These are phyloP conservation scores for Pelargonium australe DNA, from an alignment of 441 rosid genomes.

Conservation along the genomic window DNA sequence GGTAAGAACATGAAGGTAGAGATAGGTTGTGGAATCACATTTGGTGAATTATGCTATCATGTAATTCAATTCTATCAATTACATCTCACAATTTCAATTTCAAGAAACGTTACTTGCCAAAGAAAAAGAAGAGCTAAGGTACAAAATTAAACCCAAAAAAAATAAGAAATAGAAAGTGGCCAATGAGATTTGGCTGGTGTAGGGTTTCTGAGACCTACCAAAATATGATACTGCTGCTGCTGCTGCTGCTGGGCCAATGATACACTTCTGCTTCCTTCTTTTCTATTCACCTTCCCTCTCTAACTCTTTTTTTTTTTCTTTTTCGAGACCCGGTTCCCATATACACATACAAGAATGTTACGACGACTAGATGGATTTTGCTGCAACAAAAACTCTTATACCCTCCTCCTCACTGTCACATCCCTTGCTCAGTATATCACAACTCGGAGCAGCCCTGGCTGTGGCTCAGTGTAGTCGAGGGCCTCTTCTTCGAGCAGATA, in stretches of 20 bases:
- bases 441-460: constrained; percentile 88
- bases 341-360: constrained; percentile 49
- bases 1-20: too few species aligned
- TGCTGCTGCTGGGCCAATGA: constrained; percentile 27
- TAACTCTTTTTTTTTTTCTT: not conserved
- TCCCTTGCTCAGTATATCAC: constrained; percentile 54
- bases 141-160: constrained; percentile 38
- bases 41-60: constrained; percentile 37
- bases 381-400: not conserved
- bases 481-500: constrained; percentile 88
- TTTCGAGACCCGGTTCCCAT: constrained; percentile 16
- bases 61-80: constrained; percentile 52
- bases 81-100: constrained; percentile 30
- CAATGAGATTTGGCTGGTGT: constrained; percentile 14
- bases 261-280: constrained; percentile 23
- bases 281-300: constrained; percentile 9
- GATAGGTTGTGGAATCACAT: not conserved
- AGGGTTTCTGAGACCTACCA: constrained; percentile 27
- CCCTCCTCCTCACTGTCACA: constrained; percentile 23
- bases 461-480: constrained; percentile 76
- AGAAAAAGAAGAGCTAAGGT: constrained; percentile 26
- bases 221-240: constrained; percentile 29
- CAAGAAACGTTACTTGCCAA: constrained; percentile 21
- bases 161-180: constrained; percentile 15
- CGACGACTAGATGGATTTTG: too few species aligned